Percentiles rank a stretch among this genome's conserved stretches.
Evolutionary conservation across 306 rosid species (phyloP).

Genomic region (Elaeagnus macrophylla): DNA sequence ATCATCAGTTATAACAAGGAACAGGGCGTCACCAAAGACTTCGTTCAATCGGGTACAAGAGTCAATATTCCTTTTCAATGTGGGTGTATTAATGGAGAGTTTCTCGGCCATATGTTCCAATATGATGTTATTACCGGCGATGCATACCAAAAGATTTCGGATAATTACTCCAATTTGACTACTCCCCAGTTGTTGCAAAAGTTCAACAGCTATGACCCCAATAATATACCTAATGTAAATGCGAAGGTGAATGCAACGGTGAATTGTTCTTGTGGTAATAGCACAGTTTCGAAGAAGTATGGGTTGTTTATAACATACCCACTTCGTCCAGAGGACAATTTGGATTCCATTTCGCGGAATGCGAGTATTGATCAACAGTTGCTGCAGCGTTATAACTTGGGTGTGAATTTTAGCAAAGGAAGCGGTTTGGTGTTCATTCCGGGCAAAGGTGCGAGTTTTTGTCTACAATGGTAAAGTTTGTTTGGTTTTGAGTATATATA

Average conservation of each 20-base stretch:
- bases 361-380: slow-evolving; percentile 13
- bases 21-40: slow-evolving; percentile 6
- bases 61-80: slow-evolving; percentile 48
- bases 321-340: slow-evolving; percentile 22
- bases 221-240: slow-evolving; percentile 11
- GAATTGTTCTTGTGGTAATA: slow-evolving; percentile 59
- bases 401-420: slow-evolving; percentile 42
- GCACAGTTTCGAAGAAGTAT: slow-evolving; percentile 36
- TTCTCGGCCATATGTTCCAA: slow-evolving; percentile 49
- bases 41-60: not conserved
- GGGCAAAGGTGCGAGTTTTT: slow-evolving; percentile 43
- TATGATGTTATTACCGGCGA: slow-evolving; percentile 28
- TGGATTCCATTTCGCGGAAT: slow-evolving; percentile 13
- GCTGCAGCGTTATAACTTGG: slow-evolving; percentile 47
- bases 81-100: slow-evolving; percentile 38
- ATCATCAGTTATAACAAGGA: slow-evolving; percentile 30
- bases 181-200: slow-evolving; percentile 30
- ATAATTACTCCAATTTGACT: slow-evolving; percentile 40
- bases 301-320: slow-evolving; percentile 74
- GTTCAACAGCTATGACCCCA: slow-evolving; percentile 29
- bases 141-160: slow-evolving; percentile 35
- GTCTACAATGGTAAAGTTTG: slow-evolving; percentile 1
- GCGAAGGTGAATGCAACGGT: slow-evolving; percentile 39
- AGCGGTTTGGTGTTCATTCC: slow-evolving; percentile 49
- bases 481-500: not conserved